A percentile compares a stretch with the other conserved stretches of the same genome.
These are phyloP conservation scores for Saitozyma sp. DNA, from an alignment of 768 basidiomycete species.

Conservation along the genomic window DNA sequence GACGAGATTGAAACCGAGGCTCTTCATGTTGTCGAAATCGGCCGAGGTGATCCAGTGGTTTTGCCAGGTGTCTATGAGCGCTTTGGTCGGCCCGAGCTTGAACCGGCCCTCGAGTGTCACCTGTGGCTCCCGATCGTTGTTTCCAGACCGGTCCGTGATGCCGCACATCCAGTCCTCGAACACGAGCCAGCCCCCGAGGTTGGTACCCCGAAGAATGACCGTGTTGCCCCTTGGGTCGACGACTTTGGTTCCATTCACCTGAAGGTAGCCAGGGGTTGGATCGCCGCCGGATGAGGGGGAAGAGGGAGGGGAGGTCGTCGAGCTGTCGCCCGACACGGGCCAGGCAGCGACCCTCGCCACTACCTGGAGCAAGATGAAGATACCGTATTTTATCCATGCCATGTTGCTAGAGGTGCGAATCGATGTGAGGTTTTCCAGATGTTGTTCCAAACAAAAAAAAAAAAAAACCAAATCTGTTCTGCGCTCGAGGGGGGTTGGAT, in stretches of 20 bases:
- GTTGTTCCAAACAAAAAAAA: too few species aligned
- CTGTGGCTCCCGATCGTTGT: slow-evolving; percentile 39
- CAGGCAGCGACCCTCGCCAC: too few species aligned
- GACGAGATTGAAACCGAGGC: slow-evolving; percentile 41
- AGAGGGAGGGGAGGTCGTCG: too few species aligned
- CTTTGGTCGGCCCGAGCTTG: slow-evolving; percentile 27
- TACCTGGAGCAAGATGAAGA: too few species aligned
- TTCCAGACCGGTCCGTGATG: slow-evolving; percentile 38
- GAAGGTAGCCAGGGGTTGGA: slow-evolving; percentile 24
- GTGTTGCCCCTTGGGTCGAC: slow-evolving; percentile 39
- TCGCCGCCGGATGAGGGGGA: slow-evolving; percentile 4
- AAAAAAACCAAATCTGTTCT: too few species aligned
- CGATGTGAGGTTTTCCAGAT: too few species aligned
- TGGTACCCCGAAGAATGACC: slow-evolving; percentile 37
- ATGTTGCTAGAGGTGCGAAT: too few species aligned
- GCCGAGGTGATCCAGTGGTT: slow-evolving; percentile 36
- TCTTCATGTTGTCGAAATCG: slow-evolving; percentile 35
- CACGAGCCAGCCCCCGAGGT: slow-evolving; percentile 48
- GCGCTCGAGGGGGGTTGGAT: too few species aligned
- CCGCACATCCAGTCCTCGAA: slow-evolving; percentile 48
- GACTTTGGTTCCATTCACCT: slow-evolving; percentile 33
- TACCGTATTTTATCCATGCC: too few species aligned
- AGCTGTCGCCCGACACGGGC: too few species aligned
- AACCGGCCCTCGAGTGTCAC: slow-evolving; percentile 36
- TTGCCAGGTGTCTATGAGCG: slow-evolving; percentile 36